Conservation (phyloP, 2,329 filamentous ascomycete genomes). For the Sordariomycetes sp. region DNA sequence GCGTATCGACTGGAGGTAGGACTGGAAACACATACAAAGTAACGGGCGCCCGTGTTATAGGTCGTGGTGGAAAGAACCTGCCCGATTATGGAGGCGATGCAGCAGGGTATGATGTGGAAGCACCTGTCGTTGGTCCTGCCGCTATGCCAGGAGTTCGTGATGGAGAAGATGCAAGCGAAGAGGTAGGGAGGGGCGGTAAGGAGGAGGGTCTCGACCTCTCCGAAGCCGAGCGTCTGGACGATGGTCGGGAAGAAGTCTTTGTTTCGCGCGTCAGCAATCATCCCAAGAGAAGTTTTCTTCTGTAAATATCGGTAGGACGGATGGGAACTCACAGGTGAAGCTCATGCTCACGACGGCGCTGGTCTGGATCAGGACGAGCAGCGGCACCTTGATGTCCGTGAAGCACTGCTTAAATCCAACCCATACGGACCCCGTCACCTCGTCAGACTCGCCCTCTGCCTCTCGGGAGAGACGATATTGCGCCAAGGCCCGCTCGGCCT, state of each 20-base stretch:
- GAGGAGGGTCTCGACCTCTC: background rate
- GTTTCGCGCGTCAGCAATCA: background rate
- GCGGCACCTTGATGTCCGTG: background rate
- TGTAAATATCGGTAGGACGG: background rate
- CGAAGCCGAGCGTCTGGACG: background rate
- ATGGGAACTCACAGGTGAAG: background rate
- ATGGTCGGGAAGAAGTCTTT: background rate
- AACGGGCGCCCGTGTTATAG: background rate
- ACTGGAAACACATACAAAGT: background rate
- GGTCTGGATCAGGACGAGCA: background rate
- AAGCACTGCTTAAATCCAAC: background rate
- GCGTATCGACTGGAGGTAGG: no score
- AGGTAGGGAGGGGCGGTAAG: background rate
- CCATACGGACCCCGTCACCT: background rate
- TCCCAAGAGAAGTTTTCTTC: background rate
- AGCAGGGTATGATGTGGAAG: background rate
- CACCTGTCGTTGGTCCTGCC: background rate
- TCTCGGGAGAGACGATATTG: background rate
- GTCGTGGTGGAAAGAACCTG: background rate
- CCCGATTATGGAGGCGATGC: background rate
- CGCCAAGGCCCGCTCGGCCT: background rate
- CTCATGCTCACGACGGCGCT: background rate
- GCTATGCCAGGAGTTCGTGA: background rate
- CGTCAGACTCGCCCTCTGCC: background rate
- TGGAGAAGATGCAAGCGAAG: background rate